A percentile compares a stretch with the other conserved stretches of the same genome.
Evolutionary conservation across 179 eudicot species (phyloP).

Genomic region (Beta corolliflora): DNA sequence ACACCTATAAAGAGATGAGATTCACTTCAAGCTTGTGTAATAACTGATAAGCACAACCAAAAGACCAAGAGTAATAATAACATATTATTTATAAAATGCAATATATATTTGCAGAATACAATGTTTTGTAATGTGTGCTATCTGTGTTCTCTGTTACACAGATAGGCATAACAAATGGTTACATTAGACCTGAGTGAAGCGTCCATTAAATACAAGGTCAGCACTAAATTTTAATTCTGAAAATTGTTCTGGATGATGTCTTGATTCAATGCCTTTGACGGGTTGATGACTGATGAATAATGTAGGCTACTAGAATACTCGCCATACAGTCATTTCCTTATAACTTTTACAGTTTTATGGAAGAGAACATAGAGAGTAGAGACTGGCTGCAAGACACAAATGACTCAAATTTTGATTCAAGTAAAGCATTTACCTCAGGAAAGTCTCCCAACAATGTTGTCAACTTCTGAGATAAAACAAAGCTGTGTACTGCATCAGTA

Average conservation of each 20-base stretch:
- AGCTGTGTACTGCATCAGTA: constrained; percentile 94
- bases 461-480: constrained; percentile 79
- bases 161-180: neutral
- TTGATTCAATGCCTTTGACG: neutral
- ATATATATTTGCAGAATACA: neutral
- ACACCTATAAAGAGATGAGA: constrained; percentile 52
- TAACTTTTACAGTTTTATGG: neutral
- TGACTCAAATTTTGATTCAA: constrained; percentile 9
- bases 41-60: constrained; percentile 7
- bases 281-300: neutral
- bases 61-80: neutral
- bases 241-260: neutral
- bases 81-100: neutral
- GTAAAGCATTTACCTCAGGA: constrained; percentile 72
- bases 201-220: neutral
- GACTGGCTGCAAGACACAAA: neutral
- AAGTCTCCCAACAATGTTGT: constrained; percentile 84
- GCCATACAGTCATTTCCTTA: neutral
- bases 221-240: neutral
- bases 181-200: neutral
- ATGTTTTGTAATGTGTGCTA: neutral
- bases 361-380: neutral
- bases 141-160: neutral
- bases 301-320: neutral
- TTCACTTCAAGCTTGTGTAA: constrained; percentile 18